Conservation (phyloP, 495 filamentous ascomycete species). For the Penicillium dipodomyicola region DNA sequence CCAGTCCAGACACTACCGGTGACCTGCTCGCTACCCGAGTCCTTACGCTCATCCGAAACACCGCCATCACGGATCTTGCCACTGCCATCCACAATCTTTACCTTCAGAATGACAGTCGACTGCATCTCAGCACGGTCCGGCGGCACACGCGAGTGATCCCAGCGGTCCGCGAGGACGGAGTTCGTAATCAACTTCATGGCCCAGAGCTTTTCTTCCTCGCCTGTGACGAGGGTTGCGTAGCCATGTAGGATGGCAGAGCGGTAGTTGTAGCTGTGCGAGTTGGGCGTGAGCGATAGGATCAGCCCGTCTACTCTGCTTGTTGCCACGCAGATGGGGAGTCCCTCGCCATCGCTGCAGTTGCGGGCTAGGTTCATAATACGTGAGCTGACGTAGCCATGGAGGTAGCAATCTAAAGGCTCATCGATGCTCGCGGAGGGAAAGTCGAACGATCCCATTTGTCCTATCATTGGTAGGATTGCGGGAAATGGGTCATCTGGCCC, state of each 20-base stretch:
- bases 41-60: conserved; percentile 69
- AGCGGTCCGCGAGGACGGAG: conserved; percentile 64
- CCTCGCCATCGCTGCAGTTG: conserved; percentile 40
- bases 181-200: conserved; percentile 84
- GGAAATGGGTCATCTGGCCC: conserved; percentile 66
- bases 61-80: conserved; percentile 73
- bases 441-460: conserved; percentile 71
- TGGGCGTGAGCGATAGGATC: conserved; percentile 73
- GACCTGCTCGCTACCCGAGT: conserved; percentile 61
- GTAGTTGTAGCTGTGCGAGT: conserved; percentile 84
- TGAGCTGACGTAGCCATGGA: conserved; percentile 83
- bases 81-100: conserved; percentile 67
- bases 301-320: conserved; percentile 72
- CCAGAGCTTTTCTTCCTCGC: conserved; percentile 70
- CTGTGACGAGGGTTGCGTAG: conserved; percentile 64
- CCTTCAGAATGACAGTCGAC: conserved; percentile 70
- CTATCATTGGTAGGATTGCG: conserved; percentile 82
- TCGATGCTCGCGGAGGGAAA: conserved; percentile 60
- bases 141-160: conserved; percentile 66
- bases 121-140: conserved; percentile 74
- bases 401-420: conserved; percentile 73
- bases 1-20: conserved; percentile 70
- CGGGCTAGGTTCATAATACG: conserved; percentile 71
- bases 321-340: conserved; percentile 62
- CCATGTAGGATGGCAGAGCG: conserved; percentile 80